phyloP scores from a whole-genome alignment of 1,284 basidiomycete species.

The Microbotryum violaceum region DNA sequence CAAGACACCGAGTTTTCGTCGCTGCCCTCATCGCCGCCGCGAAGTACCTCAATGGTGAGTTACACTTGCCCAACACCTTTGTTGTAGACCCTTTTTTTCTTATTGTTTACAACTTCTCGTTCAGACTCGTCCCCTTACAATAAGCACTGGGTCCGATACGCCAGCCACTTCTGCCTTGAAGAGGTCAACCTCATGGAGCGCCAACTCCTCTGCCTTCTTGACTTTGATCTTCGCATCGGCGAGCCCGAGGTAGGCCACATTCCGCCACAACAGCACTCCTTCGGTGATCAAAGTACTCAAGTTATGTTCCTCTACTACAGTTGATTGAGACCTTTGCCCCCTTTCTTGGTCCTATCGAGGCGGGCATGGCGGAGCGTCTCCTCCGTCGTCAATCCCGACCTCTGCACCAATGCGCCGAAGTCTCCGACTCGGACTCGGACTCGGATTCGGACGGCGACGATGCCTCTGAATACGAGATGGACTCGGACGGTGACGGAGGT shows the following conservation, averaged over 20 bases:
- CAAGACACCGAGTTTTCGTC: constrained; percentile 85
- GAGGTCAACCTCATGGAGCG: constrained; percentile 76
- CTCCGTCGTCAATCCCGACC: too few relatives aligned
- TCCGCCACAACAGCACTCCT: background rate
- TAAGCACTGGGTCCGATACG: constrained; percentile 64
- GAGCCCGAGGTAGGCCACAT: constrained; percentile 48
- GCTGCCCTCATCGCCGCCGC: constrained; percentile 89
- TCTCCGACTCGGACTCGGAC: too few relatives aligned
- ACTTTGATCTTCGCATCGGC: constrained; percentile 76
- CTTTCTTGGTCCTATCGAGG: constrained; percentile 15
- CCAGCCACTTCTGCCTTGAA: constrained; percentile 12
- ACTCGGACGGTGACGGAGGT: too few relatives aligned
- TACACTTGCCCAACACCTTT: constrained; percentile 58
- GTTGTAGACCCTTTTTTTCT: background rate
- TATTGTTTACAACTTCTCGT: too few relatives aligned
- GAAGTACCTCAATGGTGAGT: constrained; percentile 96
- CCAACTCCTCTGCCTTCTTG: constrained; percentile 76
- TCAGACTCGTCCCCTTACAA: constrained; percentile 56
- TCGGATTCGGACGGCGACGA: too few relatives aligned
- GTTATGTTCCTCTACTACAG: constrained; percentile 37
- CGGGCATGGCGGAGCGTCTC: too few relatives aligned
- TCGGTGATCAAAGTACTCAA: background rate
- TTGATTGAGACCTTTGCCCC: constrained; percentile 46
- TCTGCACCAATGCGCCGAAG: background rate
- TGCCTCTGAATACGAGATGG: too few relatives aligned